A percentile compares a stretch with the other conserved stretches of the same genome.
Evolutionary conservation across 805 yeast species (phyloP).

Genomic region (Candida pseudoglaebosa): DNA sequence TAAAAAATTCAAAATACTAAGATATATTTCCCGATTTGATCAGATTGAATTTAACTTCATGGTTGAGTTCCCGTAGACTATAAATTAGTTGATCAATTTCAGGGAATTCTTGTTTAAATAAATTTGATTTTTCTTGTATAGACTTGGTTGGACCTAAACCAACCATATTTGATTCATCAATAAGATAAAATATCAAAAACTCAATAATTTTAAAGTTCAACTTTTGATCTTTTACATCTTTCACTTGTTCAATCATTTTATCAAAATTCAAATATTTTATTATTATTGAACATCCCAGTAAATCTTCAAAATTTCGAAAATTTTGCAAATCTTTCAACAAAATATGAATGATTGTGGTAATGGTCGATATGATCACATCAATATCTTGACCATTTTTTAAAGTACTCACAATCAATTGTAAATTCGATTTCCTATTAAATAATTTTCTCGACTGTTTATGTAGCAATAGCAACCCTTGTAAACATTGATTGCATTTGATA

Average conservation of each 20-base stretch:
- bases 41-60: constrained; percentile 1
- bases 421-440: constrained; percentile 40
- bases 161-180: constrained; percentile 45
- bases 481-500: constrained; percentile 24
- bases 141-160: constrained; percentile 9
- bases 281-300: constrained; percentile 51
- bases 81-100: constrained; percentile 37
- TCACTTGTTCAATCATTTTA: constrained; percentile 6
- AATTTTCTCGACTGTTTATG: constrained; percentile 53
- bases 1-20: not conserved
- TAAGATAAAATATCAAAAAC: constrained; percentile 63
- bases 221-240: constrained; percentile 32
- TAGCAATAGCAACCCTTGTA: constrained; percentile 58
- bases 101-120: constrained; percentile 35
- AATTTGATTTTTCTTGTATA: constrained; percentile 28
- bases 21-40: not conserved
- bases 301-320: constrained; percentile 54
- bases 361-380: constrained; percentile 27
- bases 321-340: constrained; percentile 55
- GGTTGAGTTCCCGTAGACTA: constrained; percentile 30
- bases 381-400: constrained; percentile 18
- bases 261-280: constrained; percentile 37
- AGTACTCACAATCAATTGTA: constrained; percentile 28
- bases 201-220: constrained; percentile 64
- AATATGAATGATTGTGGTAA: constrained; percentile 55